Evolutionary conservation across 176 grass and related monocot species (phyloP).

Genomic region (Aegilops longissima): DNA sequence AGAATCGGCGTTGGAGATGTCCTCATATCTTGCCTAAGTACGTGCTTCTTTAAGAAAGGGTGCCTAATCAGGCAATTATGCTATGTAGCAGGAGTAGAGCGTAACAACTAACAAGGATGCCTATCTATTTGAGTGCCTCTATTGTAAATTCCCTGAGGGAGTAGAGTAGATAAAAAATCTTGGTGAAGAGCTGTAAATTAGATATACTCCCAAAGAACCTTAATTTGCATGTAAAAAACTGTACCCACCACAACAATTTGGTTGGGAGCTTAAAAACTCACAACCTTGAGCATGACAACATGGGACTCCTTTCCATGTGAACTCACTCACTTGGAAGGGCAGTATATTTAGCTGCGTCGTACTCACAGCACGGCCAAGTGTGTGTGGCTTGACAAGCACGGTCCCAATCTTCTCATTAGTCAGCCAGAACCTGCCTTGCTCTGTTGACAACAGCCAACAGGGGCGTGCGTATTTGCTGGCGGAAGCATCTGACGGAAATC

Average conservation of each 20-base stretch:
- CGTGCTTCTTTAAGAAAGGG: too few species aligned
- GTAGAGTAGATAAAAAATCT: neutral
- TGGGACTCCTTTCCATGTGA: slow-evolving; percentile 28
- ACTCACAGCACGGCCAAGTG: too few species aligned
- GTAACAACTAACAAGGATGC: too few species aligned
- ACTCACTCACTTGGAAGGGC: neutral
- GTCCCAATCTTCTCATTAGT: slow-evolving; percentile 12
- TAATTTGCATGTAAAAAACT: neutral
- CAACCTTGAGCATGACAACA: slow-evolving; percentile 12
- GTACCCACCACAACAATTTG: neutral
- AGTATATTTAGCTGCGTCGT: too few species aligned
- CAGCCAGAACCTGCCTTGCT: slow-evolving; percentile 34
- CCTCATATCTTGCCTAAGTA: too few species aligned
- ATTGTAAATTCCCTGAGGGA: neutral
- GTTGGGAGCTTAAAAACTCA: slow-evolving; percentile 5
- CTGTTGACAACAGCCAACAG: slow-evolving; percentile 11
- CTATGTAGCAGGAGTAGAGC: too few species aligned
- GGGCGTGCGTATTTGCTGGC: slow-evolving; percentile 19
- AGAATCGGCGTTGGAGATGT: too few species aligned
- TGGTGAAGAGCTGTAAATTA: neutral
- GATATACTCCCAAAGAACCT: neutral
- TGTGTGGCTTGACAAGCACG: slow-evolving; percentile 32
- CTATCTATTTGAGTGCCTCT: too few species aligned
- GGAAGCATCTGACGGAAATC: slow-evolving; percentile 27
- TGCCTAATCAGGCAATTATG: too few species aligned